Percentiles rank a stretch among this genome's conserved stretches.
These are phyloP conservation scores for Chaetothyriales sp. DNA, from an alignment of 2,329 filamentous ascomycete species.

Conservation along the genomic window DNA sequence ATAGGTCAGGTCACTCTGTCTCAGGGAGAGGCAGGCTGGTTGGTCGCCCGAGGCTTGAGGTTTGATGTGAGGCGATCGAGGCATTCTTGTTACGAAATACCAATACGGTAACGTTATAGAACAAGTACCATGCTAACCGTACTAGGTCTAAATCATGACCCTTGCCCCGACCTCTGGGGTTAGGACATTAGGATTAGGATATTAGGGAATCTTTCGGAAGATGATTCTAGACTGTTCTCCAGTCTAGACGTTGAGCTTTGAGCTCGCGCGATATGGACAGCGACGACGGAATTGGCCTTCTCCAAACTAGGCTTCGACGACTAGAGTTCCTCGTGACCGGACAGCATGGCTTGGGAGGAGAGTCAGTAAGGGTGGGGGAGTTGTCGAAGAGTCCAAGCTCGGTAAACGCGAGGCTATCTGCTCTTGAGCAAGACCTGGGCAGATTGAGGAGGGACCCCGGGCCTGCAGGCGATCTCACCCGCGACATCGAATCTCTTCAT, in stretches of 20 bases:
- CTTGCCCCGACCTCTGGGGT: no score
- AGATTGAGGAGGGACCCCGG: constrained; percentile 24
- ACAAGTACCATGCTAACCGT: no score
- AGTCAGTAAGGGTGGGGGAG: constrained; percentile 22
- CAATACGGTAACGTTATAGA: no score
- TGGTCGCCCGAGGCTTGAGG: no score
- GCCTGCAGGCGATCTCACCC: constrained; percentile 18
- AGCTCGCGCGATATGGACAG: background rate
- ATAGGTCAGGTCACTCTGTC: no score
- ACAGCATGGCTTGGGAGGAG: constrained; percentile 26
- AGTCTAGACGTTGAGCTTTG: background rate
- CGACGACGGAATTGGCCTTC: constrained; percentile 18
- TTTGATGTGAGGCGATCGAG: no score
- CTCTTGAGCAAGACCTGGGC: constrained; percentile 25
- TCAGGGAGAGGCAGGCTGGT: no score
- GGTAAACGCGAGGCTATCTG: constrained; percentile 25
- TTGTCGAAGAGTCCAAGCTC: constrained; percentile 25
- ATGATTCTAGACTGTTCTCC: no score
- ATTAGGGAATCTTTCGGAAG: no score
- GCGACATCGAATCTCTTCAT: constrained; percentile 31
- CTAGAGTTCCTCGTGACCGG: constrained; percentile 32
- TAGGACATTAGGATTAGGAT: no score
- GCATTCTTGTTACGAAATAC: no score
- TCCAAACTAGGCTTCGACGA: constrained; percentile 29
- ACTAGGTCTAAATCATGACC: no score